Conservation (phyloP, 352 stramenopile species). For the Phytophthora crassamura region DNA sequence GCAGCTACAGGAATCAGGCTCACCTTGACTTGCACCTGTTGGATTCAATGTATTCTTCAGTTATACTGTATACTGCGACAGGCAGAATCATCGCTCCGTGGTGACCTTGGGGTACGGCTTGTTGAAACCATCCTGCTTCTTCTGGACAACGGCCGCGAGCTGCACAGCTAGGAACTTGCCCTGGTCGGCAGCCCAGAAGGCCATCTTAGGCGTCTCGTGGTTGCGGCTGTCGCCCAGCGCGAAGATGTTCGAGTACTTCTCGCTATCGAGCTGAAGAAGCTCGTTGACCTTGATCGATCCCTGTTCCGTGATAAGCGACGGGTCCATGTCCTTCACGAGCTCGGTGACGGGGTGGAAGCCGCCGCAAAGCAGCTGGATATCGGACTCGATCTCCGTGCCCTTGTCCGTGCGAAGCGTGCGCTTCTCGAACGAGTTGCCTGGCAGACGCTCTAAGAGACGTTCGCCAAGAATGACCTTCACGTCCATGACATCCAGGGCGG, state of each 20-base stretch:
- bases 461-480: conserved; percentile 62
- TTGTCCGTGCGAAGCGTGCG: conserved; percentile 55
- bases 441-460: conserved; percentile 40
- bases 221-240: conserved; percentile 58
- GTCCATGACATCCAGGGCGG: conserved; percentile 42
- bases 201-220: conserved; percentile 51
- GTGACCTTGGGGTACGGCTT: conserved; percentile 55
- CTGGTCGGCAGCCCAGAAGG: conserved; percentile 49
- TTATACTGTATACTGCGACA: no score
- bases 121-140: conserved; percentile 41
- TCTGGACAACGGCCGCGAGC: conserved; percentile 43
- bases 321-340: conserved; percentile 43
- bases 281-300: conserved; percentile 56
- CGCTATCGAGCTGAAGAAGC: conserved; percentile 51
- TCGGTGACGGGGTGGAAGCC: conserved; percentile 48
- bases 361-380: conserved; percentile 53
- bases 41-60: no score
- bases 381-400: conserved; percentile 52
- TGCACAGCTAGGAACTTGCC: conserved; percentile 48
- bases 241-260: conserved; percentile 55
- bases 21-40: no score
- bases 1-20: no score
- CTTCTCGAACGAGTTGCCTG: conserved; percentile 51
- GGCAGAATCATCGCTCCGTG: no score
- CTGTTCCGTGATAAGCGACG: conserved; percentile 37